Base-by-base conservation (phyloP, 1,284 basidiomycete genomes). In the Neolentinus lepideus region DNA sequence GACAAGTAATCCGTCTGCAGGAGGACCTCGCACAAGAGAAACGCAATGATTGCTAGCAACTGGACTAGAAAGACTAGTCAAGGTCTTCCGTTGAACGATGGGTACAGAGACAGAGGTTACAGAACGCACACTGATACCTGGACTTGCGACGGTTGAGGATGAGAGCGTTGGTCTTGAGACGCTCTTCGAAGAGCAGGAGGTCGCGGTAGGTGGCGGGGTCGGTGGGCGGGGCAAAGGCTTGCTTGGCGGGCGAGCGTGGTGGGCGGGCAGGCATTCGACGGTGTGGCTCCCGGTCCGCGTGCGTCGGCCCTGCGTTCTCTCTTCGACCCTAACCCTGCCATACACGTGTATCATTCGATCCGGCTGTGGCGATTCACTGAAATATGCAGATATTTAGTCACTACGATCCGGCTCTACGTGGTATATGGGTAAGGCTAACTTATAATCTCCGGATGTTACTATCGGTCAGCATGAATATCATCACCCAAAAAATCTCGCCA, bases 171-270 rank as follows among this genome's bases (percentile, higher is more conserved):
- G 90, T 90, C 73, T 98, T 98, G 55, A 99, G 82, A 16, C 97
- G 80, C 71, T 99, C 95, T 72, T 99, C 96, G 61, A 99, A 98
- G 53, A 94, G 76, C 36, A 98, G 80, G 26, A 99, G 75, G 69
- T 99, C 96, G 50, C 90, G 80, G 68, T 91, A 94, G 0, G 92
- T 94, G 16, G 84, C 76, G 51, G 77, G 76, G 67, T 92, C 90
- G 59, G 83, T 79, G 11, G 83, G 70, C 0, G 90, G 90, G 60
- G 79, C 73, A 63, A 80, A 84, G 58, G 59, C 9, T 11, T 25
- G 45, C 21, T 21, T 47, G 45, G 45, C 22, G 47, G 22, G 47
- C 27, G 11, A 29, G 22, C 22, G 47, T 21, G 27, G 47, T 11
- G 47, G 11, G 12, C 47, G 47, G 6, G 47, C 6, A n/a, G 47